These are phyloP conservation scores for Cicer yamashitae DNA, from an alignment of 306 rosid genomes.

Conservation along the genomic window DNA sequence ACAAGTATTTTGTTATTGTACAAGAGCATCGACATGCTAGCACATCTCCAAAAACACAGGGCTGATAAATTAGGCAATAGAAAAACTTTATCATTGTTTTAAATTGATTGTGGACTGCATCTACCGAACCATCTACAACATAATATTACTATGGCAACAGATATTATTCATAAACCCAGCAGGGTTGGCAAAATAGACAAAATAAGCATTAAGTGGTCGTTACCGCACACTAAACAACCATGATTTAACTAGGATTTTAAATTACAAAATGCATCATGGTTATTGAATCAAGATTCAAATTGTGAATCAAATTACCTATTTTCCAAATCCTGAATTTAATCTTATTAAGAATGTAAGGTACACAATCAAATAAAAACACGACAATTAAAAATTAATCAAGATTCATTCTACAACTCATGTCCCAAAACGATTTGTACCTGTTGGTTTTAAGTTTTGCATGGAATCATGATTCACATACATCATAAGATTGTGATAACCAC, in stretches of 20 bases:
- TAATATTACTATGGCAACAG: neutral
- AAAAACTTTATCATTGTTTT: neutral
- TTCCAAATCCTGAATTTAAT: neutral
- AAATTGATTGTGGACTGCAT: neutral
- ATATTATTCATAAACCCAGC: neutral
- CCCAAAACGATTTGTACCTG: neutral
- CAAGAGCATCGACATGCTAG: constrained; percentile 8
- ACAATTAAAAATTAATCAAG: neutral
- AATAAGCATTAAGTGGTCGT: too few relatives aligned
- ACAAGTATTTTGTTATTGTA: neutral
- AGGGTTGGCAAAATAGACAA: neutral
- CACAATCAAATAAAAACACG: neutral
- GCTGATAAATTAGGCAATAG: neutral
- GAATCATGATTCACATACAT: neutral
- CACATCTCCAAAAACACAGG: neutral
- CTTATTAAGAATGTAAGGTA: neutral
- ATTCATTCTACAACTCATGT: neutral
- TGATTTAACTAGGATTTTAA: neutral
- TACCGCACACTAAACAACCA: neutral
- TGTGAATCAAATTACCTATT: neutral
- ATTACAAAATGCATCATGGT: neutral
- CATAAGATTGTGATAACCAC: neutral
- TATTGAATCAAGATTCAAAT: neutral
- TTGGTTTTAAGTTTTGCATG: neutral
- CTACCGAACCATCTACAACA: constrained; percentile 1